Evolutionary conservation across 495 filamentous ascomycete species (phyloP), one percentile per base, ranked within the genome.

Genomic region (Coniosporium apollinis): DNA sequence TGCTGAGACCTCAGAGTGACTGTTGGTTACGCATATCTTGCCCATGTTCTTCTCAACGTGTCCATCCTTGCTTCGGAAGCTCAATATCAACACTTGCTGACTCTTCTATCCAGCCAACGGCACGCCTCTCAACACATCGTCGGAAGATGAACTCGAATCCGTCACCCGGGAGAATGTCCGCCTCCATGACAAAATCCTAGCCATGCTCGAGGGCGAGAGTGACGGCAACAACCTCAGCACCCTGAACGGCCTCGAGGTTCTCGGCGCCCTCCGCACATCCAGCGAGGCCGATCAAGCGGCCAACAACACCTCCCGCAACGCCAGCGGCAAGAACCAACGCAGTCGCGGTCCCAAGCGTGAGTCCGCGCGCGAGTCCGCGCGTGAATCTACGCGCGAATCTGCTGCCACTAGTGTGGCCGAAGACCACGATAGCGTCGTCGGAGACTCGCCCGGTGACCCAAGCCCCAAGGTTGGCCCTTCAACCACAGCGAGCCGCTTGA

Each of bases 151-250:
- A 30, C 58, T 82, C 16, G 67, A 73, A 43, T 52, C 48, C 33
- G 58, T 72, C 33, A 71, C 74, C 45, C 66, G 77, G 19, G 72
- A 77, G 42, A 69, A 72, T 38, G 56, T 76, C 46, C 69, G 68
- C 37, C 60, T 77, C 16, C 66, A 64, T 28, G 74, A 81, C 40
- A 69, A 78, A 28, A 66, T 74, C 38, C 60, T 66, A 39, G 59
- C 64, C 4, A 67, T 74, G 29, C 57, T 74, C 22, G 63, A 61
- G 41, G 67, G 71, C 34, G 65, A 72, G 42, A 62, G 64, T 30
- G 48, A 58, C 22, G 40, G 28, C 17, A 44, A 43, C 6, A 67
- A 67, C 18, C 38, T 48, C 8, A 32, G 45, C n/a, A 59, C 79
- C 28, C 65, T 72, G 44, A 66, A 69, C 33, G 69, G 69, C 36